These are phyloP conservation scores for Populus trichocarpa DNA, from an alignment of 441 rosid genomes.

Conservation along the genomic window DNA sequence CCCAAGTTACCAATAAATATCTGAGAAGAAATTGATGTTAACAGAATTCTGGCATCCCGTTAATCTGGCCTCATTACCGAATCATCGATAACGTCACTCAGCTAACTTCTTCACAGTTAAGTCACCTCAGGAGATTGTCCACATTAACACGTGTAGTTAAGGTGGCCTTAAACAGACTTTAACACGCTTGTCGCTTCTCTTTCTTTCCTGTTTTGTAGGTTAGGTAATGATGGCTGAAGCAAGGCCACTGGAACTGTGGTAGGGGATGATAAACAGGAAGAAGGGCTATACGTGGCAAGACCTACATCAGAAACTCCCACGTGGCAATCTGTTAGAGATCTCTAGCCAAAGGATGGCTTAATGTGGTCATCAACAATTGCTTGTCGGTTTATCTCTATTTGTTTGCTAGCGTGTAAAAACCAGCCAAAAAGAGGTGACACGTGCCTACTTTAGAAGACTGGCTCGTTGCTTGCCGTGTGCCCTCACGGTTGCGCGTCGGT, in stretches of 20 bases:
- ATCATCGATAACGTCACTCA: slow-evolving; percentile 11
- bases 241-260: neutral
- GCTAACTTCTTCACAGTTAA: neutral
- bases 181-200: neutral
- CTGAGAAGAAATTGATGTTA: neutral
- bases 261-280: neutral
- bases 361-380: slow-evolving; percentile 4
- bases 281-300: slow-evolving; percentile 17
- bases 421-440: slow-evolving; percentile 14
- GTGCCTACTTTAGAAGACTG: slow-evolving; percentile 12
- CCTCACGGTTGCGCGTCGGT: slow-evolving; percentile 29
- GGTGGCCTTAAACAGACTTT: neutral
- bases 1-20: neutral
- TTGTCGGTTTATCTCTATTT: slow-evolving; percentile 26
- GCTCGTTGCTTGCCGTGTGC: slow-evolving; percentile 37
- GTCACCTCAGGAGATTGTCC: slow-evolving; percentile 3
- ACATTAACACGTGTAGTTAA: neutral
- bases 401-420: neutral
- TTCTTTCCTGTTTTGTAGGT: neutral
- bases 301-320: slow-evolving; percentile 18
- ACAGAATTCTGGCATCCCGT: neutral
- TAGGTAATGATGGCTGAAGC: neutral
- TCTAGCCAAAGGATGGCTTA: slow-evolving; percentile 26
- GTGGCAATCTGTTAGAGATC: slow-evolving; percentile 12
- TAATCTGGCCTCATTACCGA: neutral